Evolutionary conservation across 805 yeast genomes (phyloP), one percentile per base, ranked within the genome.

Genomic region (Myxozyma kluyveri): DNA sequence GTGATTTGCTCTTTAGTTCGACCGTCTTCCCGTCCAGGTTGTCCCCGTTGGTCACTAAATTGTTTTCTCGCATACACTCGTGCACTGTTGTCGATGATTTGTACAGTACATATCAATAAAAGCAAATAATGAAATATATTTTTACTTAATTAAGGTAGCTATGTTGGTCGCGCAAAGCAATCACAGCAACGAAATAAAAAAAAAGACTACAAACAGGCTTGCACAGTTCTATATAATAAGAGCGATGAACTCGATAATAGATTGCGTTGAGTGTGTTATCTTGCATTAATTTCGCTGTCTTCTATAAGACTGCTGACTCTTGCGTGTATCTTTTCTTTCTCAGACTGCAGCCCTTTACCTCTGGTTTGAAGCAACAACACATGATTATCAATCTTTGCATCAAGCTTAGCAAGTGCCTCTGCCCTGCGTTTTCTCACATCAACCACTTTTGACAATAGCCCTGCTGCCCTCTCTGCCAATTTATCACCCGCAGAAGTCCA

Each of bases 1-100:
- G 31, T 29, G 9, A 29, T 29, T 9, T 29, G 33, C 33, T 71
- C 22, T 6, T 7, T 37, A 55, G 60, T 71, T 72, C 64, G 61
- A 65, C 62, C 79, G 80, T 69, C 76, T 88, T 69, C 93, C 95
- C 74, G 74, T 86, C 72, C 82, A 83, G 72, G 89, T 89, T 71
- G 82, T 84, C 73, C 77, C 86, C 69, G 84, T 88, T 71, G 84
- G 91, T 73, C 89, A 86, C 44, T 48, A 56, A 79, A 85, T 24
- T 24, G 9, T 26, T 18, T 33, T 37, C 35, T 24, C 43, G 42
- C n/a, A 21, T 41, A 21, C 18, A 29, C 33, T 29, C 33, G 33
- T 29, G 33, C 12, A 29, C 33, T 29, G 33, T n/a, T 42, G 36
- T 27, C 47, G 48, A 37, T 36, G 23, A 35, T 33, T 53, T 49